Base-by-base conservation (phyloP, 2,329 filamentous ascomycete genomes). In the Malbranchea zuffiana region DNA sequence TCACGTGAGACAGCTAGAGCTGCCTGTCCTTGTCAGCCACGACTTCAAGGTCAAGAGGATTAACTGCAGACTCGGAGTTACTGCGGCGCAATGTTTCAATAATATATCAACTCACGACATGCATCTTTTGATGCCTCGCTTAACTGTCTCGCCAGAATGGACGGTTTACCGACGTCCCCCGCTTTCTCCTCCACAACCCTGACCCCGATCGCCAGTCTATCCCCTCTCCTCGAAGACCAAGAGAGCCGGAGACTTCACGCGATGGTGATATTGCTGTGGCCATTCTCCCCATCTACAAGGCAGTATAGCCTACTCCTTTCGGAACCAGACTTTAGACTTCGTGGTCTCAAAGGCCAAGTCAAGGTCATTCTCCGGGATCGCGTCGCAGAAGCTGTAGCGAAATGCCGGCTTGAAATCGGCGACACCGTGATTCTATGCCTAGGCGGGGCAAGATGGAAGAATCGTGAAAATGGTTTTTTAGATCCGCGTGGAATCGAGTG, bases 211-310 rank as follows among this genome's bases (percentile, higher is more conserved):
- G 57, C 63, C 28, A 48, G 60, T 40, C 52, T 68, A 13, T 57
- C 56, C 10, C 64, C 65, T 5, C 44, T 44, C 6, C 42, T 56
- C 29, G 49, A 57, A 11, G 16, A 47, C 18, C 29, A 45, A n/a
- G 33, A 47, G 11, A 38, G 50, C 16, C 49, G 50, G 32, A 58
- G 54, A 19, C 50, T 94, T 20, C 71, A 74, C 40, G 86, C 82
- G 25, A 68, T 82, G 11, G 75, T 95, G 15, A 88, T 85, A 6
- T 75, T 96, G 23, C 78, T 84, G 40, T 96, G 88, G 87, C 88
- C 88, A 0, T 95, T 84, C 59, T 94, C 82, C 46, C 81, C 80
- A 15, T 75, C 84, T 17, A 80, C 73, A 19, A 74, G 72, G 36
- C 77, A 77, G 25, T 72, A 86, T 47, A 80, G 84, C 17, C 78